Evolutionary conservation across 495 filamentous ascomycete genomes (phyloP), one percentile per base, ranked within the genome.

Genomic region (Neurospora sp.): DNA sequence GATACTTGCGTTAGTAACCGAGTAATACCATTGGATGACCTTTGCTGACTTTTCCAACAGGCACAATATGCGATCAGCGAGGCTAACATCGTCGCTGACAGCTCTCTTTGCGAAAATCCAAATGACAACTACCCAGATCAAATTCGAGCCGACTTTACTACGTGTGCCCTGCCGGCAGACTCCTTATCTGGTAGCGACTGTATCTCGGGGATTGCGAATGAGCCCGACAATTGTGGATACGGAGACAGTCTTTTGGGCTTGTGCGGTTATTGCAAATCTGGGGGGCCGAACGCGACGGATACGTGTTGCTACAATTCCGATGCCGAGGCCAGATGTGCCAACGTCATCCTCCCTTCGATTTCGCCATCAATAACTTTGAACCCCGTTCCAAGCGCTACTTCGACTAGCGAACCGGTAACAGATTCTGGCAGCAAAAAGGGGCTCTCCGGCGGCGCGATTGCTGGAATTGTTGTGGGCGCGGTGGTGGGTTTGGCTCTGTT

Each of bases 231-330:
- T 77, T 99, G 96, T 82, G 96, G 96, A 60, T 99, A 90, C 80
- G 88, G 88, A 39, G 83, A 88, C 20, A 98, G 96, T 81, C 88
- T 93, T 1, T 83, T 92, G 75, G 94, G 95, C 3, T 86, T 99
- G 54, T 99, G 96, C 83, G 87, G 90, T 18, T 97, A 94, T 78
- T 99, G 96, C 81, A 87, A 87, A 38, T 84, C 89, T 14, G 94
- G 91, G 77, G 93, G 94, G 38, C 88, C 91, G 46, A 97, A 97
- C 82, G 90, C 93, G 18, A 98, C 93, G 70, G 96, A 99, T 81
- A 96, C 95, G 0, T 99, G 96, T 84, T 99, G 96, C 79, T 89
- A 92, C 72, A 92, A 90, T 76, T 90, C 95, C n/a, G 86, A 93
- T 76, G 89, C 91, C 31, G 85, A 91, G 66, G 80, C 77, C 39